phyloP scores from a whole-genome alignment of 768 basidiomycete genomes.

The Serendipita sp. region DNA sequence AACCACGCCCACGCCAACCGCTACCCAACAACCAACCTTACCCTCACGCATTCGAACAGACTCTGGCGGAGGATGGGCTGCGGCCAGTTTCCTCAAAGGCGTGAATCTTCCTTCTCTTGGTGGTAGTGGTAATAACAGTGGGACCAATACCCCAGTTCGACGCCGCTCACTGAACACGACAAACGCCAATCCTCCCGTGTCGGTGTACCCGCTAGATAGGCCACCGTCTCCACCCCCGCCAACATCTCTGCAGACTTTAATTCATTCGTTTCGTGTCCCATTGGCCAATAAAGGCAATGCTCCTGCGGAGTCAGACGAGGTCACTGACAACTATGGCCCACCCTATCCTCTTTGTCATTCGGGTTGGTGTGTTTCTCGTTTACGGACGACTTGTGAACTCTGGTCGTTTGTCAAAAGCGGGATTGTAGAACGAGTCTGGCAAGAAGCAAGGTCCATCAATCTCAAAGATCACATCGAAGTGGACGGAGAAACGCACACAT shows the following conservation, averaged over 20 bases:
- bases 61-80: not conserved
- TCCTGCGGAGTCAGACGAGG: constrained; percentile 22
- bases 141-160: not conserved
- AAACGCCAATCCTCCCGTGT: constrained; percentile 14
- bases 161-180: not conserved
- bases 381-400: constrained; percentile 74
- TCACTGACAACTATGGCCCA: constrained; percentile 16
- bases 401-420: constrained; percentile 80
- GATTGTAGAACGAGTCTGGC: constrained; percentile 77
- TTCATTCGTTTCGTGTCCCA: constrained; percentile 12
- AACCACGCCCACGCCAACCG: not conserved
- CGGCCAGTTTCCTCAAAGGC: not conserved
- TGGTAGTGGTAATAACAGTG: not conserved
- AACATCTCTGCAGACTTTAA: constrained; percentile 55
- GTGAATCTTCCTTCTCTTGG: not conserved
- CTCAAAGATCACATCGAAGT: constrained; percentile 11
- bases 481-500: constrained; percentile 19
- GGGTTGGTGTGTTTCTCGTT: constrained; percentile 73
- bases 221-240: constrained; percentile 23
- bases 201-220: constrained; percentile 22
- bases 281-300: constrained; percentile 14
- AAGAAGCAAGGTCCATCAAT: constrained; percentile 32
- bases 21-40: not conserved
- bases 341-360: constrained; percentile 69
- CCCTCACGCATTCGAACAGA: not conserved